Evolutionary conservation across 2,329 filamentous ascomycete species (phyloP), one percentile per base, ranked within the genome.

Genomic region (Pseudonectria foliicola): DNA sequence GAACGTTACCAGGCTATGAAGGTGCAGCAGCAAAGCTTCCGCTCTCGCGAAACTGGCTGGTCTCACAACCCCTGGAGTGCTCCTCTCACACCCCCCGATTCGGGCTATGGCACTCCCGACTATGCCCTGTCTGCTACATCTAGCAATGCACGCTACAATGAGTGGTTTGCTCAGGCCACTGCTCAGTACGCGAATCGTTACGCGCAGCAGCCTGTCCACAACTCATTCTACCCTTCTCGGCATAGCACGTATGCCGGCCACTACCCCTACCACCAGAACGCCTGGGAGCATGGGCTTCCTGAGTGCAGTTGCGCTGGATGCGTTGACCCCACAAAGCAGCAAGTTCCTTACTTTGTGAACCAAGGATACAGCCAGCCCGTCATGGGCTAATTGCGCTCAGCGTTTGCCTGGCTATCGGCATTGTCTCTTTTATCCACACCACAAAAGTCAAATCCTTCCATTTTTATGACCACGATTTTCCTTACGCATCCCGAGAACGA

Each of bases 31-130:
- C 53, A 58, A 25, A 45, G 32, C 25, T 75, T 70, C 45, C 63
- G 64, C 26, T 44, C 62, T 4, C 67, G 64, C 24, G 71, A 75
- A 29, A 56, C 57, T 10, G 55, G 60, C 3, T 70, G 70, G 63
- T 50, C 60, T 24, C 61, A 63, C 37, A 68, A 68, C 40, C 61
- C 68, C 11, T 62, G 65, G 65, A 60, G 57, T 10, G 66, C 67
- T 31, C 72, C 72, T 6, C 57, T 77, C 37, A 77, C 75, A 0
- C 75, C 75, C 3, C 75, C 75, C 1, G 75, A 78, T 43, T 78
- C 75, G 13, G 75, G 75, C 6, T 78, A 78, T 37, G 73, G 73
- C 28, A 79, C 74, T 1, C 75, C 75, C 4, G 74, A 78, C 46
- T 75, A 77, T 43, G 60, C 65, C 31, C 67, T 70, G 54, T 76